Evolutionary conservation across 73 alveolate genomes (phyloP).

Genomic region (Paramecium bursaria): DNA sequence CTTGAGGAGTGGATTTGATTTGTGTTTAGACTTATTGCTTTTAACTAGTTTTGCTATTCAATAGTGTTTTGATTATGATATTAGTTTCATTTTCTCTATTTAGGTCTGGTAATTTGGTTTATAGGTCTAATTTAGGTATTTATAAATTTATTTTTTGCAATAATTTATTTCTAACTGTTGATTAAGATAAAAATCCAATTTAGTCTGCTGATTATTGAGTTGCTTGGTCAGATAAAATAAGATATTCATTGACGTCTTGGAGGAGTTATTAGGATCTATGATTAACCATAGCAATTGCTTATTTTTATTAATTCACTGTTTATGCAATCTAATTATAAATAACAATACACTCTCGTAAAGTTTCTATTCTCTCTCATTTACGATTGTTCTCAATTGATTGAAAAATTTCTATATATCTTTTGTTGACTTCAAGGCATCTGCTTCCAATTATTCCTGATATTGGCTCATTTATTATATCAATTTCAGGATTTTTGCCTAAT

Average conservation of each 20-base stretch:
- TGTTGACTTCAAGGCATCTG: not conserved
- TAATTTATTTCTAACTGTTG: not conserved
- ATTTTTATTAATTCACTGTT: not conserved
- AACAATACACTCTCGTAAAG: not conserved
- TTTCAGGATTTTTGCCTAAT: conserved; percentile 22
- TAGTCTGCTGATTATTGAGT: not conserved
- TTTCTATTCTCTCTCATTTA: conserved; percentile 36
- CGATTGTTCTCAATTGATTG: not conserved
- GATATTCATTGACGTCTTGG: conserved; percentile 15
- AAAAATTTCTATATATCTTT: not conserved
- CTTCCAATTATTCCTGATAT: not conserved
- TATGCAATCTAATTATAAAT: conserved; percentile 2
- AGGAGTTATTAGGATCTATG: not conserved
- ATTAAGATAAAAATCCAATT: not conserved
- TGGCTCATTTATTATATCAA: not conserved
- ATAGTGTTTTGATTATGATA: not conserved
- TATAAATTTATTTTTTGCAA: conserved; percentile 1
- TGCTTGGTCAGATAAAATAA: not conserved
- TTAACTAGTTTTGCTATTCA: not conserved
- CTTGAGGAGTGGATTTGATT: too few species aligned
- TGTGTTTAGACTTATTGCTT: too few species aligned
- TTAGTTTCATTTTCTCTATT: conserved; percentile 37
- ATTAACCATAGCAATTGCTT: not conserved
- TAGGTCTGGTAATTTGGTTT: conserved; percentile 32
- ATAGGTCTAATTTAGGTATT: not conserved